A percentile compares a stretch with the other conserved stretches of the same genome.
phyloP scores from a whole-genome alignment of 257 asterid genomes.

The Fraxinus americana region DNA sequence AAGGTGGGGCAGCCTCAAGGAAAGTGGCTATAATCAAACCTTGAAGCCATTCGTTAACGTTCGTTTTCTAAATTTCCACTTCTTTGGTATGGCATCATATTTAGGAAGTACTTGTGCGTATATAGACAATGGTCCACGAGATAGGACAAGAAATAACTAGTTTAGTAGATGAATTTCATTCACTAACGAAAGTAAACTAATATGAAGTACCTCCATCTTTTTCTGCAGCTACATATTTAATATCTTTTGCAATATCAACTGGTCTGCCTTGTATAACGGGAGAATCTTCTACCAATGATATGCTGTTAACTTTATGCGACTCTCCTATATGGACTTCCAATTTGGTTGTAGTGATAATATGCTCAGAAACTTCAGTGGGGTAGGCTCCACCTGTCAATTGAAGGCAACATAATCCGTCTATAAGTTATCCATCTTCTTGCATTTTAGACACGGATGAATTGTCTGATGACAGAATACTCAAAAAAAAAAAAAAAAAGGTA shows the following conservation, averaged over 20 bases:
- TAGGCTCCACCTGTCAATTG: constrained; percentile 30
- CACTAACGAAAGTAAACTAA: neutral
- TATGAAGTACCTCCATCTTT: constrained; percentile 23
- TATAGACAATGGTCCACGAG: neutral
- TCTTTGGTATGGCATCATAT: too few relatives aligned
- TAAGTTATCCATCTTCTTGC: neutral
- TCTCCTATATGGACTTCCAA: constrained; percentile 28
- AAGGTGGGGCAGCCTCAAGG: neutral
- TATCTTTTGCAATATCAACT: constrained; percentile 22
- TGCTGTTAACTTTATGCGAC: constrained; percentile 18
- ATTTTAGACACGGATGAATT: neutral
- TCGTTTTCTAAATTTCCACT: neutral
- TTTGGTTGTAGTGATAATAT: constrained; percentile 16
- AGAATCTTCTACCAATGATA: constrained; percentile 21
- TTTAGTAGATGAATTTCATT: neutral
- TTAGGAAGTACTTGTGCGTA: neutral
- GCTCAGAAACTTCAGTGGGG: constrained; percentile 24
- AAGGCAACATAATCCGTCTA: constrained; percentile 3
- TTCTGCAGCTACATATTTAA: constrained; percentile 20
- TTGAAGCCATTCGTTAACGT: neutral
- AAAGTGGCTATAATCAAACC: neutral
- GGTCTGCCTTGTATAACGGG: constrained; percentile 18
- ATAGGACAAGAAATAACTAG: neutral
- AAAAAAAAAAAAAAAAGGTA: too few relatives aligned
- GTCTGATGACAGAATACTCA: neutral